Evolutionary conservation across 2,329 filamentous ascomycete genomes (phyloP).

Genomic region (Aspergillus floridensis): DNA sequence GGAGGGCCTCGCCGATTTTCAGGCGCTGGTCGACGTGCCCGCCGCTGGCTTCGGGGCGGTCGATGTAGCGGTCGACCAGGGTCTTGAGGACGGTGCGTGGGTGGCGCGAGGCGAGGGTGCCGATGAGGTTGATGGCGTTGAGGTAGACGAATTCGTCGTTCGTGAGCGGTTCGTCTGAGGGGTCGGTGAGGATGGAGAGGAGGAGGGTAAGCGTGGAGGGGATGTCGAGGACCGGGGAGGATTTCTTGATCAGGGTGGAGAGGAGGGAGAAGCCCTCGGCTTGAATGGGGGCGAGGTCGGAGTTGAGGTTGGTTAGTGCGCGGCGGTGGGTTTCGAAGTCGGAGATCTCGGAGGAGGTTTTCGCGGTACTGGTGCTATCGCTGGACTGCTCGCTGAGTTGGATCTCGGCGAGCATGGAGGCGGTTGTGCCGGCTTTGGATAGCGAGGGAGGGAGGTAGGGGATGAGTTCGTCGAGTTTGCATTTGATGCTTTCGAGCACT

Average conservation of each 20-base stretch:
- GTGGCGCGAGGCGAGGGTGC: constrained; percentile 40
- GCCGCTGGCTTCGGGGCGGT: constrained; percentile 35
- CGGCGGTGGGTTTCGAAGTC: constrained; percentile 43
- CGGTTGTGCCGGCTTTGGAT: constrained; percentile 39
- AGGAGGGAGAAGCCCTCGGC: constrained; percentile 44
- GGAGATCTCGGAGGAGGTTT: constrained; percentile 25
- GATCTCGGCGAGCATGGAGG: constrained; percentile 45
- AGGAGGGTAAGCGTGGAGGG: constrained; percentile 42
- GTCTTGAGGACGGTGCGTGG: constrained; percentile 42
- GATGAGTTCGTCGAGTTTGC: constrained; percentile 36
- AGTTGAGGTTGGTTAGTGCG: constrained; percentile 41
- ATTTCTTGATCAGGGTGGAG: constrained; percentile 38
- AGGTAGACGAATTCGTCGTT: constrained; percentile 46
- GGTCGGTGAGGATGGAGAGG: constrained; percentile 38
- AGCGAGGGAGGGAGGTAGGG: constrained; percentile 33
- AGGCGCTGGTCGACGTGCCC: constrained; percentile 38
- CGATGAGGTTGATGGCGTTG: constrained; percentile 43
- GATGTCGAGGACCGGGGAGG: constrained; percentile 45
- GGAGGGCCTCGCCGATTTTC: constrained; percentile 41
- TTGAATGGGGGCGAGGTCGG: constrained; percentile 42
- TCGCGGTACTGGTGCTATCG: constrained; percentile 5
- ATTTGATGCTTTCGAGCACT: constrained; percentile 34
- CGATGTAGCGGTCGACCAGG: constrained; percentile 41
- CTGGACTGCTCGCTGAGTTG: constrained; percentile 29
- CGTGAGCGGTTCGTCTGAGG: constrained; percentile 26